Conservation (phyloP, 257 asterid species). For the Datura wrightii region DNA sequence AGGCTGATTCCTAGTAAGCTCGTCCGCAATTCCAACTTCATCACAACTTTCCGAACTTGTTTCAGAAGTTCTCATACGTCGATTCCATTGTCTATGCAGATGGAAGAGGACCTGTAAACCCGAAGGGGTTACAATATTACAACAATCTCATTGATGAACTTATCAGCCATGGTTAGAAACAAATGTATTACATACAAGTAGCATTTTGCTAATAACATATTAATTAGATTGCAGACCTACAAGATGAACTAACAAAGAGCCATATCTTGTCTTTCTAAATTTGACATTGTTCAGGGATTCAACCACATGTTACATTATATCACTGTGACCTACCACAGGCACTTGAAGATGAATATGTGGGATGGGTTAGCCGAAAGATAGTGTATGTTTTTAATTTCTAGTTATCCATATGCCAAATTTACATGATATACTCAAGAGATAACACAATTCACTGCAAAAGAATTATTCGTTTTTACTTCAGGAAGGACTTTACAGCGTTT, state of each 20-base stretch:
- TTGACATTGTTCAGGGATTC: conserved; percentile 48
- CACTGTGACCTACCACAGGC: conserved; percentile 63
- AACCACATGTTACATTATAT: conserved; percentile 55
- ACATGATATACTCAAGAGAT: background rate
- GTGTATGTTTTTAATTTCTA: conserved; percentile 44
- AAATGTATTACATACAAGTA: background rate
- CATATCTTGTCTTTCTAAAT: background rate
- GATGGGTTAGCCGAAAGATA: conserved; percentile 56
- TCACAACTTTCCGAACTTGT: background rate
- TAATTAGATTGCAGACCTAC: too few relatives aligned
- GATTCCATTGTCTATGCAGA: conserved; percentile 29
- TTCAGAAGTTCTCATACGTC: background rate
- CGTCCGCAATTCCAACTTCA: background rate
- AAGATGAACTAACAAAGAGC: too few relatives aligned
- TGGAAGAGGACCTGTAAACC: conserved; percentile 41
- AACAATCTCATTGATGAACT: conserved; percentile 49
- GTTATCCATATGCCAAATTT: background rate
- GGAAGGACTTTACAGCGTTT: conserved; percentile 57
- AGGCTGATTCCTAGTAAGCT: conserved; percentile 41
- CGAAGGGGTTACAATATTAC: conserved; percentile 34
- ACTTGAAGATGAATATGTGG: conserved; percentile 62
- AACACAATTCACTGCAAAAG: background rate
- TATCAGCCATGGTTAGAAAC: conserved; percentile 39
- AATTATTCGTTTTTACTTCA: conserved; percentile 5
- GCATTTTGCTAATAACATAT: too few relatives aligned